phyloP scores from a whole-genome alignment of 306 rosid species.

The Citrullus mucosospermus region DNA sequence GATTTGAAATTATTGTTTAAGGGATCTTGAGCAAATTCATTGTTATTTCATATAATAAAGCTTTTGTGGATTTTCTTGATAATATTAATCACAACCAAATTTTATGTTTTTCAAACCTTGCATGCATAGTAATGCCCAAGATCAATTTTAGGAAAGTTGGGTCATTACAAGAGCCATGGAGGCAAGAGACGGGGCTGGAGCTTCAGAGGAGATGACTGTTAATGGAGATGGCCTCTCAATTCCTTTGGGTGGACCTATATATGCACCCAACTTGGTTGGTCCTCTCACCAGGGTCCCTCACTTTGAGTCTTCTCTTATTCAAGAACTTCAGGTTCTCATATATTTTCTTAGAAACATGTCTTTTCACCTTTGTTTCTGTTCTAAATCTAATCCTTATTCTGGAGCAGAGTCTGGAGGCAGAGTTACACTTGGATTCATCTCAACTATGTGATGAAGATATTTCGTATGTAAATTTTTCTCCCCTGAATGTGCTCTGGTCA shows the following conservation, averaged over 20 bases:
- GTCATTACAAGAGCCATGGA: background rate
- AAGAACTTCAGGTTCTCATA: constrained; percentile 42
- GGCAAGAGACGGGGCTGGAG: background rate
- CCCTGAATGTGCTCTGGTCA: background rate
- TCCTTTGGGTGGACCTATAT: constrained; percentile 83
- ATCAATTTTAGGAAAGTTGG: too few species aligned
- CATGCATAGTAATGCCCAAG: too few species aligned
- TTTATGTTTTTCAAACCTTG: too few species aligned
- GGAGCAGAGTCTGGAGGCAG: constrained; percentile 43
- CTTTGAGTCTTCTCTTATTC: constrained; percentile 36
- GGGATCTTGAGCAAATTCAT: too few species aligned
- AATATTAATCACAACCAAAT: too few species aligned
- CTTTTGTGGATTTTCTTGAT: too few species aligned
- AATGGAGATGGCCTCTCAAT: constrained; percentile 15
- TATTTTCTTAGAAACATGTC: background rate
- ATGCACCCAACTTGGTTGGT: constrained; percentile 38
- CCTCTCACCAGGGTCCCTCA: constrained; percentile 36
- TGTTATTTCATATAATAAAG: too few species aligned
- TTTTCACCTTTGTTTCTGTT: background rate
- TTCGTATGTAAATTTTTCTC: constrained; percentile 25
- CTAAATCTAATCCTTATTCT: background rate
- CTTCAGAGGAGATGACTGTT: background rate
- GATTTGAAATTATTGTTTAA: too few species aligned
- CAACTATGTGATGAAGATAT: constrained; percentile 30
- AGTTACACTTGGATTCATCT: constrained; percentile 26